Percentiles rank a stretch among this genome's conserved stretches.
Conservation (phyloP, 148 eudicot genomes). For the Agrostemma githago region DNA sequence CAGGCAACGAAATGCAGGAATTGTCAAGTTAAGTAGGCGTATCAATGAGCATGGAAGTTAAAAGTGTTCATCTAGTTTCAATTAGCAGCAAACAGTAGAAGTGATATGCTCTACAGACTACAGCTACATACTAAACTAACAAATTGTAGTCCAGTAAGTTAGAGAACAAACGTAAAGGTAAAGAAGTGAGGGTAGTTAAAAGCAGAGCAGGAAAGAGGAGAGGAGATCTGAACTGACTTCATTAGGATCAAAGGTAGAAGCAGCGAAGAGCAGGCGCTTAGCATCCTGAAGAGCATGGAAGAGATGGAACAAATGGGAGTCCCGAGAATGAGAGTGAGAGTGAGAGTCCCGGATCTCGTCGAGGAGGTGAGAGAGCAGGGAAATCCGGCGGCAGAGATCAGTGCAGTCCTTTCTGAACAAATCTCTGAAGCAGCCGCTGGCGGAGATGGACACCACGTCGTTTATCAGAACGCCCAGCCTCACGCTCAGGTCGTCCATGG, state of each 20-base stretch:
- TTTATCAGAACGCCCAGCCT: conserved; percentile 37
- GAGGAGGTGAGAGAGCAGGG: conserved; percentile 55
- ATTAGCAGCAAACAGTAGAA: too few relatives aligned
- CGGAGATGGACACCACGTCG: conserved; percentile 40
- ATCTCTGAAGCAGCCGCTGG: conserved; percentile 39
- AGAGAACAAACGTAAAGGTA: background rate
- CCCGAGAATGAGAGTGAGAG: background rate
- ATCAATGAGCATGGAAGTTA: too few relatives aligned
- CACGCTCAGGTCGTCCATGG: conserved; percentile 22
- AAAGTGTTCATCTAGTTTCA: too few relatives aligned
- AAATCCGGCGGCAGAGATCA: conserved; percentile 67
- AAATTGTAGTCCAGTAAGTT: too few relatives aligned
- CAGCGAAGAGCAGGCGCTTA: conserved; percentile 41
- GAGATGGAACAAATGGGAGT: conserved; percentile 40
- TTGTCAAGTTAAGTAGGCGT: too few relatives aligned
- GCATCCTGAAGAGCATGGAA: conserved; percentile 44
- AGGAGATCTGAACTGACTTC: conserved; percentile 29
- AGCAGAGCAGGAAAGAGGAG: background rate
- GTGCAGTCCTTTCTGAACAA: conserved; percentile 69
- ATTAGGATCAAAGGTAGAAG: conserved; percentile 43
- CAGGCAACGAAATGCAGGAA: too few relatives aligned
- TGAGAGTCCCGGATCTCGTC: conserved; percentile 51
- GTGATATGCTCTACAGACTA: too few relatives aligned
- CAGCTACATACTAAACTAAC: too few relatives aligned
- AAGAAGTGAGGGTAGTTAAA: background rate